phyloP scores from a whole-genome alignment of 495 filamentous ascomycete species.

The Paragyromitra xinjiangensis region DNA sequence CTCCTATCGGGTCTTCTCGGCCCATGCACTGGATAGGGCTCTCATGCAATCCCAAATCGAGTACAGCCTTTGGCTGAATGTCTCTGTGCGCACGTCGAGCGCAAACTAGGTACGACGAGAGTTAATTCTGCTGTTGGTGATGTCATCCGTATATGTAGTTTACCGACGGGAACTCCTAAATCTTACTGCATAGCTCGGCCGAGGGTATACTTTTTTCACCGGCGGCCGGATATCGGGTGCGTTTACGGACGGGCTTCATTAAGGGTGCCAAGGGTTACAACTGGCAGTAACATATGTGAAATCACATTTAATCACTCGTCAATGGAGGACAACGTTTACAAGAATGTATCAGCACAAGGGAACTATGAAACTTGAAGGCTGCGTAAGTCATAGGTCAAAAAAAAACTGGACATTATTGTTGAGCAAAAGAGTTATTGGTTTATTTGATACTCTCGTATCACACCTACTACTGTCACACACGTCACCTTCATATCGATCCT shows the following conservation, averaged over 20 bases:
- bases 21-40: constrained; percentile 10
- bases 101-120: background rate
- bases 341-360: background rate
- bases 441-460: background rate
- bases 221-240: background rate
- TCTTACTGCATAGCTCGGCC: background rate
- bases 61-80: background rate
- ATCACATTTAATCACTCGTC: constrained; percentile 28
- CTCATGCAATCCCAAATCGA: background rate
- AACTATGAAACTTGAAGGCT: background rate
- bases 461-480: constrained; percentile 1
- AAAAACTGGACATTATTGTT: background rate
- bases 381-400: background rate
- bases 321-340: background rate
- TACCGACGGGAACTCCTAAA: background rate
- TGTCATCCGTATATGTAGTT: background rate
- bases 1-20: background rate
- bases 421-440: background rate
- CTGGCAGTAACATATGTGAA: background rate
- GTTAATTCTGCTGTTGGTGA: background rate
- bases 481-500: background rate
- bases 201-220: background rate
- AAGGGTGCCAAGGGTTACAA: too few relatives aligned
- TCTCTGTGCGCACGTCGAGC: background rate
- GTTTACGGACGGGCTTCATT: background rate